Base-by-base conservation (phyloP, 441 rosid species). In the Gossypium aridum region DNA sequence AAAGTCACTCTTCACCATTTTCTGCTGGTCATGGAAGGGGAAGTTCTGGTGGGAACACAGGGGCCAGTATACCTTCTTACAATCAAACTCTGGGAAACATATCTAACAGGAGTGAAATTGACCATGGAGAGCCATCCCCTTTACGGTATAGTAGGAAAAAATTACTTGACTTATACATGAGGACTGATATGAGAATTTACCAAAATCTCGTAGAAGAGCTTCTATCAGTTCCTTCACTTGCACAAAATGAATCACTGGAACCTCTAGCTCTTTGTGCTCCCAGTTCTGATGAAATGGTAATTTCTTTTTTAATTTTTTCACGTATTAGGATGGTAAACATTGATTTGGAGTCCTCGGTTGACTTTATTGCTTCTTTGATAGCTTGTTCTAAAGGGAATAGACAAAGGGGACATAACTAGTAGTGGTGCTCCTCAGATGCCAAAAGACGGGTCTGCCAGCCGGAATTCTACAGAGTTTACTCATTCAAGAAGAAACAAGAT, bases 391-490 rank as follows among this genome's bases (percentile, higher is more conserved):
- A 87, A 87, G 72, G 98, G 86, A 76, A 94, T 96, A 85, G 94
- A 87, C 81, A 87, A 88, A 81, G 99, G 98, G 59, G 97, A 89
- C 26, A 80, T 90, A 37, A 85, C 92, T 59, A 89, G 96, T 72
- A 92, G 98, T 54, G 93, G 97, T 71, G 97, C 97, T 53, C 91
- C 96, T 53, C 99, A 87, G 83, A 78, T 82, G 34, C 76, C 93
- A 17, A 96, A 94, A 85, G 98, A 94, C 77, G 96, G 91, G 70
- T 77, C 90, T 64, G 54, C 60, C 25, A 96, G 92, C 14, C 76
- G 88, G 78, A 90, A 82, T 83, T 61, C 86, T 0, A 55, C 43
- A 2, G 97, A 92, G 73, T 77, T 72, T 77, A 71, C 87, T 14
- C 91, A 85, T 71, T 81, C 94, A 77, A 89, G 94, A 79, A 88